Base-by-base conservation (phyloP, 2,329 filamentous ascomycete species). In the Tolypocladium ovalisporum region DNA sequence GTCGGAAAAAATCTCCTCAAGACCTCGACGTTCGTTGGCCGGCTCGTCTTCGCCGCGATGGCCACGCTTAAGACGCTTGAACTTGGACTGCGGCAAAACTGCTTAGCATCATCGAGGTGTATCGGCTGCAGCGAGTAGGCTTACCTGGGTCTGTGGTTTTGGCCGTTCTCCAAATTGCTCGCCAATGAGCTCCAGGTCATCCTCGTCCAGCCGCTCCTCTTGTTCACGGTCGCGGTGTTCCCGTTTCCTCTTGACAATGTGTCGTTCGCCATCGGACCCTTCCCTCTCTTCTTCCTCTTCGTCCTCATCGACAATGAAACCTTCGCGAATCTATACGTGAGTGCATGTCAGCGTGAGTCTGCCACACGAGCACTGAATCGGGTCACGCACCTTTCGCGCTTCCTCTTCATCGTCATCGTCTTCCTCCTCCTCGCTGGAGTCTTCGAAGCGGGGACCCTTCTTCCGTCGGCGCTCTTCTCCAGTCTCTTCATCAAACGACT, bases 61-160 rank as follows among this genome's bases (percentile, higher is more conserved):
- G 56, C 94, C 93, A 62, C 90, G 89, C 79, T 97, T 99, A 57
- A 99, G 83, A 44, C 94, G 89, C 75, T 99, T 99, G 79, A 95
- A 96, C 70, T 96, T 95, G 64, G 87, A 87, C 87, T 96, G 62
- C 13, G 54, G 9, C 37, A n/a, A 34, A 37, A 2, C 29, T 44
- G 49, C 58, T 70, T 54, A 71, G 65, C 35, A 51, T 37, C 40
- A 7, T 35, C 12, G 52, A 34, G 29, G 29, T 27, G 40, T 15
- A 34, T 49, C 29, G 37, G 52, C 29, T 39, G n/a, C 13, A n/a
- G 29, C 35, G 27, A 47, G 39, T 27, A n/a, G n/a, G 42, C 78
- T 63, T 82, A 91, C 89, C 81, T 93, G 85, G 61, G 85, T 74
- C 52, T 85, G 77, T 35, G 84, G 77, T 65, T 85, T 85, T 24